Base-by-base conservation (phyloP, 73 alveolate species). In the Symbiodinium pilosum region DNA sequence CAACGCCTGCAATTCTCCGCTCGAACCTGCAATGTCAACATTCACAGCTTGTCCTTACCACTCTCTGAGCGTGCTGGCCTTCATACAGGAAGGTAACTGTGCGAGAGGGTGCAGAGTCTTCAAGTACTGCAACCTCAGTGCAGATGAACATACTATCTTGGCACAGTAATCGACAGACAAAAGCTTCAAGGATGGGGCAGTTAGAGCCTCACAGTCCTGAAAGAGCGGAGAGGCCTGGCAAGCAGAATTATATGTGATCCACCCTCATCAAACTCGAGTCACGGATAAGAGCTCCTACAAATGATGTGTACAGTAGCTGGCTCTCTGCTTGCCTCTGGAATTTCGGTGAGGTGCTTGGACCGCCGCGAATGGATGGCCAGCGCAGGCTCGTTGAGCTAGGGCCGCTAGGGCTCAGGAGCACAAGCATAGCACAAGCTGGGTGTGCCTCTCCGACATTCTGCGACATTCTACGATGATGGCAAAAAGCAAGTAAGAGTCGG, bases 121-220 rank as follows among this genome's bases (percentile, higher is more conserved):
- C 97, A 87, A 91, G 36, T 30, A 81, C 59, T 51, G 71, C 89
- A 30, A 91, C 97, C 97, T 91, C 38, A 34, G 44, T 52, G 20
- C 24, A 64, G 39, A 30, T 24, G 34, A 6, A n/a, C 73, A 54
- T 54, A 30, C 32, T 5, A 54, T 0, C 32, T 24, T 12, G 73
- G 32, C 30, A 12, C 73, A 24, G 68, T n/a, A n/a, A n/a, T n/a
- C n/a, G n/a, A n/a, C n/a, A n/a, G n/a, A n/a, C n/a, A n/a, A n/a
- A n/a, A n/a, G 39, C n/a, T 54, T 73, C 40, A 43, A 24, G 68
- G 68, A 42, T 56, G 38, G 32, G 51, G 47, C 97, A 69, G 77
- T 44, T 1, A 91, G 81, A n/a, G 87, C 87, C 40, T 83, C 75
- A 54, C 97, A 91, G 88, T 91, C 89, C 81, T 91, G 89, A 56